A percentile compares a stretch with the other conserved stretches of the same genome.
These are phyloP conservation scores for Cryptococcus sp. DNA, from an alignment of 1,284 basidiomycete species.

Conservation along the genomic window DNA sequence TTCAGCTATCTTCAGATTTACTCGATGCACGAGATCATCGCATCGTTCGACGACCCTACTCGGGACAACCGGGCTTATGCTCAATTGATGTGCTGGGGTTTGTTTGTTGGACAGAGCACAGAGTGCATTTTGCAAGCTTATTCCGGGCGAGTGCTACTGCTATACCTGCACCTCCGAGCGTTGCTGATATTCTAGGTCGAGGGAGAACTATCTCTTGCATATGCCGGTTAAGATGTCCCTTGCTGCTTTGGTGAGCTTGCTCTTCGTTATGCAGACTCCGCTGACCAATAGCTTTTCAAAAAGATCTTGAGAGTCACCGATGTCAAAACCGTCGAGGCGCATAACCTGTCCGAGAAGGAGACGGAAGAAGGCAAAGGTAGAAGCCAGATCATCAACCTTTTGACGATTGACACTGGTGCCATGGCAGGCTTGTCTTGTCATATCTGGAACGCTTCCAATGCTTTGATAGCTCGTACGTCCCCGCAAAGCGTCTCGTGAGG, in stretches of 20 bases:
- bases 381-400: conserved; percentile 38
- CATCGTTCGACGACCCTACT: conserved; percentile 22
- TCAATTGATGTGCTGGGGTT: conserved; percentile 42
- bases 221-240: conserved; percentile 37
- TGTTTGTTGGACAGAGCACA: conserved; percentile 34
- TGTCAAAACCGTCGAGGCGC: conserved; percentile 40
- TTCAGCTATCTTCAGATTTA: conserved; percentile 31
- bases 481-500: too few species aligned
- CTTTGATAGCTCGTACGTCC: conserved; percentile 30
- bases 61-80: conserved; percentile 33
- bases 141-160: conserved; percentile 17
- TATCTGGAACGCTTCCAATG: conserved; percentile 35
- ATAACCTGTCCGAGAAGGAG: conserved; percentile 24
- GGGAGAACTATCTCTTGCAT: conserved; percentile 42
- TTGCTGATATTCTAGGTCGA: conserved; percentile 24
- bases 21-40: conserved; percentile 39
- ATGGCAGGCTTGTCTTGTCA: conserved; percentile 34
- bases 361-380: conserved; percentile 27
- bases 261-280: not conserved
- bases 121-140: conserved; percentile 26
- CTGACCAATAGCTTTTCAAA: conserved; percentile 28
- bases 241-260: conserved; percentile 29
- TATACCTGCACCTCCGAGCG: too few species aligned
- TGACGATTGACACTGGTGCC: conserved; percentile 37
- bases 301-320: conserved; percentile 43